Conservation (phyloP, 179 eudicot genomes). For the Nepenthes alata region DNA sequence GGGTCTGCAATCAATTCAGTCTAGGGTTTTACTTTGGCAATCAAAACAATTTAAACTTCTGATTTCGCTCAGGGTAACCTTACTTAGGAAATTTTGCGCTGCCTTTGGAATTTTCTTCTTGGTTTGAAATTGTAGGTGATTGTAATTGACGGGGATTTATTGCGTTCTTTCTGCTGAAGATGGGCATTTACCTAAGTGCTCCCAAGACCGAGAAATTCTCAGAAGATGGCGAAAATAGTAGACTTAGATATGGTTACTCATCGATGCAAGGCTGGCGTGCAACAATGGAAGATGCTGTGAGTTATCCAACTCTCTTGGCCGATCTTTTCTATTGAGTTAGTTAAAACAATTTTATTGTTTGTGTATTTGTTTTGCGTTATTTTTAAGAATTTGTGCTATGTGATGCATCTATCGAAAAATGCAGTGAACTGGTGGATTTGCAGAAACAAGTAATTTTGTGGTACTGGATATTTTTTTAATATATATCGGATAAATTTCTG, state of each 20-base stretch:
- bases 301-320: constrained; percentile 18
- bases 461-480: too few relatives aligned
- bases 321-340: not conserved
- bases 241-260: constrained; percentile 66
- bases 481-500: too few relatives aligned
- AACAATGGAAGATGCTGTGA: constrained; percentile 96
- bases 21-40: not conserved
- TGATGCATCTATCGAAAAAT: too few relatives aligned
- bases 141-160: not conserved
- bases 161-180: constrained; percentile 22
- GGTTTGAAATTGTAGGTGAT: not conserved
- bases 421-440: too few relatives aligned
- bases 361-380: not conserved
- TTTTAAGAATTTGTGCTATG: too few relatives aligned
- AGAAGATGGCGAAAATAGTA: constrained; percentile 63
- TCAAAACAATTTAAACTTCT: not conserved
- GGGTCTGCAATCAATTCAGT: not conserved
- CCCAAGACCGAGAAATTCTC: constrained; percentile 86
- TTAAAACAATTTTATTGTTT: not conserved
- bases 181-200: constrained; percentile 86
- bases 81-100: not conserved
- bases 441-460: too few relatives aligned
- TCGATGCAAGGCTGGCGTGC: constrained; percentile 99
- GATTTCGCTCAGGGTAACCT: not conserved
- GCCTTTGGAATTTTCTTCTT: not conserved